phyloP scores from a whole-genome alignment of 129 eudicot species.

The Flaveria linearis region DNA sequence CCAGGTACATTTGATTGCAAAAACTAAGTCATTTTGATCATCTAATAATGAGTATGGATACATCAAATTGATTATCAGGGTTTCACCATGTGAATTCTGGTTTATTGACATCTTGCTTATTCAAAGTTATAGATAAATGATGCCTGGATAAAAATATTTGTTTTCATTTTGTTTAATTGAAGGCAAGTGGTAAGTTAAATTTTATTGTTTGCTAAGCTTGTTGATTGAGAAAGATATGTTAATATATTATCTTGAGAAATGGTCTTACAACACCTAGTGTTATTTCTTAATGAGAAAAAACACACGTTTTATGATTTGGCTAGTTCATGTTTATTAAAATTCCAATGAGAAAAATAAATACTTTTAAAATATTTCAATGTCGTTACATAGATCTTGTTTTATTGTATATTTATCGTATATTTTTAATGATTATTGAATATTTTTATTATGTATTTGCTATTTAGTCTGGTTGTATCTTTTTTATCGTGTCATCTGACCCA shows the following conservation, averaged over 20 bases:
- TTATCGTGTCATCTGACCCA: no score
- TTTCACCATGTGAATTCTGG: conserved; percentile 16
- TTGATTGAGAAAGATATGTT: background rate
- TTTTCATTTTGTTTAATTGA: background rate
- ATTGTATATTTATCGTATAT: no score
- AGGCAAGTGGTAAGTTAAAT: background rate
- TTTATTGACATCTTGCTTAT: conserved; percentile 2
- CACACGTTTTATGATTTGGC: background rate
- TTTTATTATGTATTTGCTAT: no score
- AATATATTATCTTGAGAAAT: background rate
- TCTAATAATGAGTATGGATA: conserved; percentile 12
- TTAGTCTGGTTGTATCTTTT: no score
- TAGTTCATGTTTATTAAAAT: background rate
- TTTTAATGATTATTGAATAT: no score
- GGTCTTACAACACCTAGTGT: background rate
- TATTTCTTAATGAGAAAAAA: background rate
- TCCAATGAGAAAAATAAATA: background rate
- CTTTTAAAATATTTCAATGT: background rate
- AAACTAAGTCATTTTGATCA: conserved; percentile 17
- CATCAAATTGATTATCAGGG: conserved; percentile 1
- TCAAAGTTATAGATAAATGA: background rate
- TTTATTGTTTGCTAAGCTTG: background rate
- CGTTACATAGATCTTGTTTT: no score
- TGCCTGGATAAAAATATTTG: background rate
- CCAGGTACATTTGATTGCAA: conserved; percentile 26